Base-by-base conservation (phyloP, 1,284 basidiomycete genomes). In the Leccinum pallidistipes region DNA sequence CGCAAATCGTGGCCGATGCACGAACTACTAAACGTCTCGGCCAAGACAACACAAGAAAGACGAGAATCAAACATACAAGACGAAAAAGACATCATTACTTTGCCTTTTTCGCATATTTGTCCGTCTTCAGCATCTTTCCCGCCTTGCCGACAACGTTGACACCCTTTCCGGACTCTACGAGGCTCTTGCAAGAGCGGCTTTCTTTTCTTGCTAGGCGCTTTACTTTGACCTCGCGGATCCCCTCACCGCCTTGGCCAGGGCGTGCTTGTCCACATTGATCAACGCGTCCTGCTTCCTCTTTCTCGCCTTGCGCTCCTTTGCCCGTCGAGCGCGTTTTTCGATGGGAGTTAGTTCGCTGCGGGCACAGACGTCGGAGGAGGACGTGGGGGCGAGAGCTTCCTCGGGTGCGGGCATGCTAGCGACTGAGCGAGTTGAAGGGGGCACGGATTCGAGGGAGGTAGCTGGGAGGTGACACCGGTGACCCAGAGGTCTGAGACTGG, bases 381-480 rank as follows among this genome's bases (percentile, higher is more conserved):
- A 68, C 3, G 79, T 73, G 0, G 91, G 83, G 0, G 86, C 80
- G 69, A 92, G 93, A 34, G 98, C 80, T 78, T 99, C 97, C 73
- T 98, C 94, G 0, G 97, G 97, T 1, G 97, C 95, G 57, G 99
- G 85, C 83, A 95, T 91, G 0, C 88, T 89, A 3, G 88, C 81
- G 0, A 86, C 81, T 0, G 92, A 88, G 67, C 88, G 86, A 2
- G 87, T 86, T 0, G 93, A 90, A 0, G 97, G 97, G 2, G 99
- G 82, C 0, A 95, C 93, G 1, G 94, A 93, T 76, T 99, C 97
- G 68, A 98, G 78, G 2, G 87, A 84, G n/a, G 95, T 84, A 0
- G 92, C 88, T 0, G 97, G 86, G 7, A 92, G 81, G 72, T 98
- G 21, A 21, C 21, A 21, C 21, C 21, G 21, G 21, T 21, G 21